Percentiles rank a stretch among this genome's conserved stretches.
Evolutionary conservation across 2,329 filamentous ascomycete genomes (phyloP).

Genomic region (Lachnellula suecica): DNA sequence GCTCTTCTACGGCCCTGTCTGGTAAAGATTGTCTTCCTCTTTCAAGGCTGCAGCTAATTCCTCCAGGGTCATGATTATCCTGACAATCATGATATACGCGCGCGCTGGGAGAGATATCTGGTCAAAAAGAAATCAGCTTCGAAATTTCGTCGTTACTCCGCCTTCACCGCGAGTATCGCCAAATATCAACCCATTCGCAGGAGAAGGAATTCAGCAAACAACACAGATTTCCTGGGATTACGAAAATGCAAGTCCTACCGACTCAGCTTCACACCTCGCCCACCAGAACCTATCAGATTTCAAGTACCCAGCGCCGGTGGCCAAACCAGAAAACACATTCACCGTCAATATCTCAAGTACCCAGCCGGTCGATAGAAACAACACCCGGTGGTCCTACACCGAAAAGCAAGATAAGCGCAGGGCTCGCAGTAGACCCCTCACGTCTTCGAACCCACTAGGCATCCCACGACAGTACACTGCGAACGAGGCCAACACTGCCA

Average conservation of each 20-base stretch:
- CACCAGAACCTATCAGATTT: constrained; percentile 1
- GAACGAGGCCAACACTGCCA: constrained; percentile 52
- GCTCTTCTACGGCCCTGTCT: constrained; percentile 72
- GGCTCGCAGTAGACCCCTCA: neutral
- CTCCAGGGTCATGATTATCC: constrained; percentile 56
- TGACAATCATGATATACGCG: constrained; percentile 65
- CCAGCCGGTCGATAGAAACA: neutral
- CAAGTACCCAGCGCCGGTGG: constrained; percentile 2
- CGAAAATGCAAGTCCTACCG: neutral
- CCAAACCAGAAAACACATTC: constrained; percentile 5
- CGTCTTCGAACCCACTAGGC: neutral
- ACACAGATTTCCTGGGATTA: constrained; percentile 64
- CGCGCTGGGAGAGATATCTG: constrained; percentile 67
- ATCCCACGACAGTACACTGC: constrained; percentile 10
- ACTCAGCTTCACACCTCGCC: neutral
- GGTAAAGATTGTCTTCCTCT: no score
- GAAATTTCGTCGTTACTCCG: constrained; percentile 46
- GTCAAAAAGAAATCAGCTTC: constrained; percentile 62
- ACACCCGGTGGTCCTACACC: neutral
- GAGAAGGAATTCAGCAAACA: constrained; percentile 45
- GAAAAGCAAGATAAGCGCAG: neutral
- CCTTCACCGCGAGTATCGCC: constrained; percentile 19
- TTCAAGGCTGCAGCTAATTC: no score
- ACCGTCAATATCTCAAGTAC: constrained; percentile 12
- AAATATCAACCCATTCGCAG: constrained; percentile 43